Evolutionary conservation across 2,329 filamentous ascomycete species (phyloP).

Genomic region (Penicillium sp.): DNA sequence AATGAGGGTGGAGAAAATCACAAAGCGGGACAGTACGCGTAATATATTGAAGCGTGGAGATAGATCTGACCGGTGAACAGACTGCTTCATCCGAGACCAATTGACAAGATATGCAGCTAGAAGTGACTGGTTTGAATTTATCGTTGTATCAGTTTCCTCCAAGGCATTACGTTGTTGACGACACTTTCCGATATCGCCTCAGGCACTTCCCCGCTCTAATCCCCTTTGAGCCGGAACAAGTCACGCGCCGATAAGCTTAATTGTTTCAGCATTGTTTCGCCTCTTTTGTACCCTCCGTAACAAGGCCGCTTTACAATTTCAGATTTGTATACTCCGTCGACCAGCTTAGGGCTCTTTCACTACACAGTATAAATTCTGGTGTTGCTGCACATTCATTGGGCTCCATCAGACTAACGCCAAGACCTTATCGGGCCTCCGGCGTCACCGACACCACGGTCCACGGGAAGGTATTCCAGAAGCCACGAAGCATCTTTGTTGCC

Average conservation of each 20-base stretch:
- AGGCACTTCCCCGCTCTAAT: conserved; percentile 19
- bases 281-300: background rate
- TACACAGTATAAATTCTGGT: background rate
- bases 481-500: background rate
- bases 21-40: conserved; percentile 31
- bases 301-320: background rate
- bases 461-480: conserved; percentile 12
- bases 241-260: conserved; percentile 14
- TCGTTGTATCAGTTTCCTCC: background rate
- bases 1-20: conserved; percentile 40
- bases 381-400: background rate
- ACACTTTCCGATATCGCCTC: background rate
- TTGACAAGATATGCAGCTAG: conserved; percentile 2
- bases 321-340: background rate
- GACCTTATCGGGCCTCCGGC: conserved; percentile 19
- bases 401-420: conserved; percentile 18
- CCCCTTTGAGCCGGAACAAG: conserved; percentile 12
- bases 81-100: conserved; percentile 20
- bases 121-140: conserved; percentile 4
- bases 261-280: background rate
- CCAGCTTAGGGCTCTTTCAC: background rate
- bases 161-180: background rate
- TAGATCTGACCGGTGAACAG: conserved; percentile 17
- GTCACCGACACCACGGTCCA: conserved; percentile 19
- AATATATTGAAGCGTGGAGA: conserved; percentile 16